A percentile compares a stretch with the other conserved stretches of the same genome.
phyloP scores from a whole-genome alignment of 75 land plant genomes.

The Azolla pinnata region DNA sequence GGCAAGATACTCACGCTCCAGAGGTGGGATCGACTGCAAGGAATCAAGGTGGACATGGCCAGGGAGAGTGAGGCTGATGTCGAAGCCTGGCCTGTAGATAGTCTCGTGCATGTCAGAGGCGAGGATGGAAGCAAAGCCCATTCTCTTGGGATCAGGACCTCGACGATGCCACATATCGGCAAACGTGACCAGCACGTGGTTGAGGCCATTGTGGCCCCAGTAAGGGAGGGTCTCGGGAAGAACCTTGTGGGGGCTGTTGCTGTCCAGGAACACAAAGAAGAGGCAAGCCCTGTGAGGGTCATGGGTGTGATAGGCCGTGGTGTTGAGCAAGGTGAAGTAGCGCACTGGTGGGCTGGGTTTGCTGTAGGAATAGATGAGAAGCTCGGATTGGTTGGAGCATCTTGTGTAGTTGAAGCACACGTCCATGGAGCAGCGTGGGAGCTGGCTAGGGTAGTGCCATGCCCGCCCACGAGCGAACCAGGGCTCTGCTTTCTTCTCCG shows the following conservation, averaged over 20 bases:
- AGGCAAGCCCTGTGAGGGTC: constrained; percentile 32
- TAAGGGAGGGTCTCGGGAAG: constrained; percentile 15
- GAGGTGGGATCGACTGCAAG: constrained; percentile 5
- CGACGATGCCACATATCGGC: constrained; percentile 28
- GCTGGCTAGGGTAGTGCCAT: constrained; percentile 31
- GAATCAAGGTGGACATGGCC: constrained; percentile 10
- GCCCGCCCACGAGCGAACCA: constrained; percentile 22
- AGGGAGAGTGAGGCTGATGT: constrained; percentile 34
- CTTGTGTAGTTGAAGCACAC: constrained; percentile 35
- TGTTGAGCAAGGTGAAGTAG: constrained; percentile 18
- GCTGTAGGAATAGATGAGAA: constrained; percentile 24
- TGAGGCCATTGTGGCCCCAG: constrained; percentile 32
- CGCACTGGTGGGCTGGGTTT: constrained; percentile 18
- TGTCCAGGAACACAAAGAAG: constrained; percentile 28
- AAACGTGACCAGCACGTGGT: constrained; percentile 29
- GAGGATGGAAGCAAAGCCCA: constrained; percentile 25
- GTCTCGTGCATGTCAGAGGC: constrained; percentile 27
- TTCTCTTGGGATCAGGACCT: constrained; percentile 13
- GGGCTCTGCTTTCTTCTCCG: constrained; percentile 5
- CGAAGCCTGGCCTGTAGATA: constrained; percentile 32
- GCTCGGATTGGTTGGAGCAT: constrained; percentile 17
- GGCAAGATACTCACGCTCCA: constrained; percentile 4
- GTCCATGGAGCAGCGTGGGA: constrained; percentile 40
- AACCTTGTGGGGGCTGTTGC: constrained; percentile 4
- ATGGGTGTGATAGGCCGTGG: constrained; percentile 18